phyloP scores from a whole-genome alignment of 75 land plant species.

The Chamaecyparis obtusa region DNA sequence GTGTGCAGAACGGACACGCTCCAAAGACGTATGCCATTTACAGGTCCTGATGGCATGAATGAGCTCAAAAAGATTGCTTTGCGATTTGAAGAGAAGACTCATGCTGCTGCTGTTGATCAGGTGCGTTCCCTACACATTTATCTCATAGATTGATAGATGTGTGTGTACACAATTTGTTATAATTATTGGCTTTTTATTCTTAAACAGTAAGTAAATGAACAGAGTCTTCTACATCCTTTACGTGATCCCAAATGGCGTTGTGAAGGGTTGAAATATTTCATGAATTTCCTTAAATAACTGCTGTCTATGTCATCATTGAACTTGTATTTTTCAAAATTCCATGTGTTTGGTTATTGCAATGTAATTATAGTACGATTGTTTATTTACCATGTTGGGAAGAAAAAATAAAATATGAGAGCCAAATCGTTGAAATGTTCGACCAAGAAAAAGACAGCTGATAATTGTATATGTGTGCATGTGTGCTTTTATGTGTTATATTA shows the following conservation, averaged over 20 bases:
- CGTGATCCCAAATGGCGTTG: not conserved
- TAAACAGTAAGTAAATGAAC: not conserved
- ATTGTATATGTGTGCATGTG: not conserved
- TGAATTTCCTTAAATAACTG: not conserved
- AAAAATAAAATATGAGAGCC: not conserved
- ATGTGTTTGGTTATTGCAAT: not conserved
- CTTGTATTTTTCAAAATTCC: not conserved
- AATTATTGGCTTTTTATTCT: not conserved
- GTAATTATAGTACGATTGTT: not conserved
- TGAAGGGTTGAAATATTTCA: not conserved
- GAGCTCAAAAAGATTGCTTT: constrained; percentile 77
- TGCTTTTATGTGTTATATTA: not conserved
- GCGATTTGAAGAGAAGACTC: constrained; percentile 81
- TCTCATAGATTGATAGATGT: not conserved
- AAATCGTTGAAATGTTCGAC: not conserved
- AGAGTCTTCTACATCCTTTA: not conserved
- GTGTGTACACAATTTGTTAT: not conserved
- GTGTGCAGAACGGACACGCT: constrained; percentile 57
- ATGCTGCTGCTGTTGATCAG: constrained; percentile 59
- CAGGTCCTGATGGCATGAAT: constrained; percentile 59
- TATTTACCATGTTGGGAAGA: not conserved
- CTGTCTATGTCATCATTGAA: not conserved
- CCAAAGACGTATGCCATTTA: constrained; percentile 62
- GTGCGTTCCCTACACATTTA: constrained; percentile 16
- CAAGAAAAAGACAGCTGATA: not conserved